phyloP scores from a whole-genome alignment of 2,329 filamentous ascomycete genomes.

The Colletotrichum viniferum region DNA sequence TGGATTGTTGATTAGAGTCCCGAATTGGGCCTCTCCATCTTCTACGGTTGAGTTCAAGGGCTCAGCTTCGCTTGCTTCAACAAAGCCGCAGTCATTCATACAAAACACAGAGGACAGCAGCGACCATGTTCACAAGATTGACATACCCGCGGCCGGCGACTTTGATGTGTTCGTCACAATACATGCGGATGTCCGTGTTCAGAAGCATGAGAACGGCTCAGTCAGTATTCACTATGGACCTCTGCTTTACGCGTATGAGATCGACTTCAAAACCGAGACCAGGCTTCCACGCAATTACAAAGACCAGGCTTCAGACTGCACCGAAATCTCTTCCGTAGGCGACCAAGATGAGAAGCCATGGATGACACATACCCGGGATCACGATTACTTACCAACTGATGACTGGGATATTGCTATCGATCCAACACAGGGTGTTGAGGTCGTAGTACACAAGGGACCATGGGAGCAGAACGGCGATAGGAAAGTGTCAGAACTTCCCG shows the following conservation, averaged over 20 bases:
- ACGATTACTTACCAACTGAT: slow-evolving; percentile 35
- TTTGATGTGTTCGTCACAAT: slow-evolving; percentile 22
- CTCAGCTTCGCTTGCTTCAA: background rate
- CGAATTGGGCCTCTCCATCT: slow-evolving; percentile 19
- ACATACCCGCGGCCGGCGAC: background rate
- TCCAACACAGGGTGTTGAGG: background rate
- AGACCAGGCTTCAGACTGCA: slow-evolving; percentile 26
- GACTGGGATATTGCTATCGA: slow-evolving; percentile 35
- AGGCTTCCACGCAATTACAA: background rate
- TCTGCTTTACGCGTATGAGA: slow-evolving; percentile 45
- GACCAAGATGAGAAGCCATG: slow-evolving; percentile 21
- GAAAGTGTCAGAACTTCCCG: slow-evolving; percentile 28
- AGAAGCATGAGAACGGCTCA: slow-evolving; percentile 33
- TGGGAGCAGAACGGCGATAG: slow-evolving; percentile 12
- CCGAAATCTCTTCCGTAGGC: slow-evolving; percentile 25
- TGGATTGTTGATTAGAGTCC: slow-evolving; percentile 27
- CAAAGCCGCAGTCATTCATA: background rate
- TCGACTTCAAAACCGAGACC: slow-evolving; percentile 28
- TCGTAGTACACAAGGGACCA: slow-evolving; percentile 21
- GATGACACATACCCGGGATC: slow-evolving; percentile 29
- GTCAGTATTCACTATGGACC: slow-evolving; percentile 47
- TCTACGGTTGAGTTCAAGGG: background rate
- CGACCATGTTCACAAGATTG: background rate
- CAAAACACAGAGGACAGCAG: background rate
- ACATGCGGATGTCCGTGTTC: slow-evolving; percentile 22